Base-by-base conservation (phyloP, 192 early-diverging fungal genomes). In the Chytriomyces sp. region DNA sequence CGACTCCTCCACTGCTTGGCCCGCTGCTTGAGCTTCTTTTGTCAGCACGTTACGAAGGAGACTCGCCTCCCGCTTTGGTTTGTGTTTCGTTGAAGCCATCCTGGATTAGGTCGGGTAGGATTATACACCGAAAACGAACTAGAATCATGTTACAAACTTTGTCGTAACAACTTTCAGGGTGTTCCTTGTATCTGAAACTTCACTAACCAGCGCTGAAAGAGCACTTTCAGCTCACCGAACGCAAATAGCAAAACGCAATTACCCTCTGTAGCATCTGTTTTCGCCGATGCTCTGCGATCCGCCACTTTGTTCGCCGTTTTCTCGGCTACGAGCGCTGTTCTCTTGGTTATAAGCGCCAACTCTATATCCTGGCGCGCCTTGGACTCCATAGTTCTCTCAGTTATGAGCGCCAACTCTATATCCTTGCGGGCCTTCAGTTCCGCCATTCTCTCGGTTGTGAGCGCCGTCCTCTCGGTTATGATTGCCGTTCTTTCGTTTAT, bases 1-100 rank as follows among this genome's bases (percentile, higher is more conserved):
- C 54, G 54, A 56, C 54, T 10, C 54, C 54, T 56, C 54, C 14
- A 56, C 54, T 56, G 54, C 54, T 56, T 26, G 54, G 26, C 14
- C 54, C 54, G 26, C 54, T 56, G 54, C 54, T 56, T 26, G 10
- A 7, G 54, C 54, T 26, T 6, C 54, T 56, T 56, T 56, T 26
- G 7, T 25, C 14, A 56, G 54, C 6, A 56, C 54, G 54, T 5
- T 56, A 22, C 54, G 54, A 56, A 10, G 25, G 26, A 56, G 54
- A 25, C 54, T 56, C 5, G 26, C 54, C 5, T 56, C 54, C 54
- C 25, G 7, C 54, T 56, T 56, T 25, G 54, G 54, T 56, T 56
- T 56, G 25, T 10, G 54, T 26, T 26, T 56, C 54, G 14, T 25
- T 5, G 25, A 56, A 56, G 28, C 54, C 14, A 26, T 10, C 54